phyloP scores from a whole-genome alignment of 805 yeast genomes.

The Suhomyces pyralidae region DNA sequence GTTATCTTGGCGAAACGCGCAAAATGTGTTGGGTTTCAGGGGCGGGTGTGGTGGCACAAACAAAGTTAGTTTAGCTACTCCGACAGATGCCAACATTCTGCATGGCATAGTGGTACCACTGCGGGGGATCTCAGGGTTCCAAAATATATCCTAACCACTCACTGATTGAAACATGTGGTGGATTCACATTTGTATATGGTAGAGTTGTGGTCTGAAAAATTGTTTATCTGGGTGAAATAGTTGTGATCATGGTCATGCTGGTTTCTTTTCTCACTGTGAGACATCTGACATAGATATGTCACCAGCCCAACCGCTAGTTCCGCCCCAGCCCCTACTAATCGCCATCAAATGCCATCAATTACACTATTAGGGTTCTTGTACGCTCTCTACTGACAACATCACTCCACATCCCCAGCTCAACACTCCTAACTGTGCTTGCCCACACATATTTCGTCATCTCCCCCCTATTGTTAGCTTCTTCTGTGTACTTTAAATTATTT shows the following conservation, averaged over 20 bases:
- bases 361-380: neutral
- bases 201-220: no score
- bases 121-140: neutral
- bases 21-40: neutral
- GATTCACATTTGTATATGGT: no score
- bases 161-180: no score
- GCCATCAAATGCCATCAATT: no score
- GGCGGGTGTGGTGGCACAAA: neutral
- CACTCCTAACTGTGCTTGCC: neutral
- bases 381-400: neutral
- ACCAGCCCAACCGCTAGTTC: no score
- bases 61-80: neutral
- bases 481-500: neutral
- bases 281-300: no score
- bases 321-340: neutral
- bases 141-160: neutral
- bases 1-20: neutral
- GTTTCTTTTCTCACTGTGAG: neutral
- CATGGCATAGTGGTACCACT: neutral
- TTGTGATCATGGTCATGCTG: neutral
- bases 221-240: no score
- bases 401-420: neutral
- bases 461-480: neutral
- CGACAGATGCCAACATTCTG: neutral
- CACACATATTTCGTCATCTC: neutral